Evolutionary conservation across 306 rosid species (phyloP).

Genomic region (Lathyrus sativus): DNA sequence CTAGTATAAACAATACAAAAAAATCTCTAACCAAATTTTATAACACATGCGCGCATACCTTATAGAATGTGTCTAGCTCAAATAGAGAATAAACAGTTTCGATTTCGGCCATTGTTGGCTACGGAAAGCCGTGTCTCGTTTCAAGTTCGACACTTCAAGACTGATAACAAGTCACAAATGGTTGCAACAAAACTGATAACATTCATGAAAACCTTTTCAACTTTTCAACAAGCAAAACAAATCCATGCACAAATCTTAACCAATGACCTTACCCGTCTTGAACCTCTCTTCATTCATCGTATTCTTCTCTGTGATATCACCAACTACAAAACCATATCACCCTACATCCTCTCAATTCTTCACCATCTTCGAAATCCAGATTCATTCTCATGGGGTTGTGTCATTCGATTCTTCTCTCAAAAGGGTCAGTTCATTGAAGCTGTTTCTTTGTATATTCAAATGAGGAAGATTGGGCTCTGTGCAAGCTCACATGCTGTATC

Average conservation of each 20-base stretch:
- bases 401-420: constrained; percentile 68
- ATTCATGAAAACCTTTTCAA: constrained; percentile 45
- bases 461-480: constrained; percentile 59
- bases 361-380: constrained; percentile 55
- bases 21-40: too few species aligned
- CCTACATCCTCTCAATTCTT: constrained; percentile 50
- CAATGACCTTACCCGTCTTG: constrained; percentile 44
- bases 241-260: constrained; percentile 56
- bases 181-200: constrained; percentile 38
- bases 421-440: constrained; percentile 63
- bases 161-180: constrained; percentile 30
- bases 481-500: constrained; percentile 65
- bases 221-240: constrained; percentile 59
- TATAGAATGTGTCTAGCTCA: too few species aligned
- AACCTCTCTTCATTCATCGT: constrained; percentile 54
- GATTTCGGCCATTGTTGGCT: neutral
- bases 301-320: constrained; percentile 47
- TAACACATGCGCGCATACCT: too few species aligned
- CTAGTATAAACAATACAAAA: too few species aligned
- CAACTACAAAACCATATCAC: constrained; percentile 45
- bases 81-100: too few species aligned
- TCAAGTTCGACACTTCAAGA: neutral
- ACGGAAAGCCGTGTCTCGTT: neutral
- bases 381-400: constrained; percentile 66
- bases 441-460: constrained; percentile 57